These are phyloP conservation scores for Euphorbia schlechtendalii DNA, from an alignment of 441 rosid genomes.

Conservation along the genomic window DNA sequence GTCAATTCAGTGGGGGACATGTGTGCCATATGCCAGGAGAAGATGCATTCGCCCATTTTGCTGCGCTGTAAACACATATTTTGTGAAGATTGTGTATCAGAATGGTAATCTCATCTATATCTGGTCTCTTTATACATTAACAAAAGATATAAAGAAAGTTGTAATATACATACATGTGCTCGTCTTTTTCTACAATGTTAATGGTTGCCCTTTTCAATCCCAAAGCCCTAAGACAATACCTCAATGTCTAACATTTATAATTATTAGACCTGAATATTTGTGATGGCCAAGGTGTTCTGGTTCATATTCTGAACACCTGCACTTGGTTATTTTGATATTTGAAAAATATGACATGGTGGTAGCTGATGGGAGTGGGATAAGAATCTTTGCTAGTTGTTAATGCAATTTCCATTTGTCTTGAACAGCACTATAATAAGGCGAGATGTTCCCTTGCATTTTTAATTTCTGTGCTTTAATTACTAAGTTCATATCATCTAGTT, in stretches of 20 bases:
- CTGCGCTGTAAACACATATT: slow-evolving; percentile 58
- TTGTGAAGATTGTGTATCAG: slow-evolving; percentile 67
- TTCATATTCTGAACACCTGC: too few relatives aligned
- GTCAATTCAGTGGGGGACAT: slow-evolving; percentile 53
- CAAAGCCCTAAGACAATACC: background rate
- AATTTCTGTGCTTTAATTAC: background rate
- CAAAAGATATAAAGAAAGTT: background rate
- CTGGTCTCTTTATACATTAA: background rate
- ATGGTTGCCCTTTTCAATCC: background rate
- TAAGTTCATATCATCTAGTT: too few relatives aligned
- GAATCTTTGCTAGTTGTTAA: background rate
- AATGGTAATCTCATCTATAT: slow-evolving; percentile 38
- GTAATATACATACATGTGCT: too few relatives aligned
- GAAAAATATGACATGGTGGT: slow-evolving; percentile 1
- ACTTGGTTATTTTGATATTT: too few relatives aligned
- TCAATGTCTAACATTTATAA: too few relatives aligned
- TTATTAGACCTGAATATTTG: background rate
- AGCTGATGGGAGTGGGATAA: background rate
- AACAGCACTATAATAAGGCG: background rate
- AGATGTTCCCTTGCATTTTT: background rate
- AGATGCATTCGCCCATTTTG: slow-evolving; percentile 53
- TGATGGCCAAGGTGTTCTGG: background rate
- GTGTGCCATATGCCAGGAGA: slow-evolving; percentile 64
- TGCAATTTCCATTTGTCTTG: background rate
- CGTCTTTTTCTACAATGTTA: too few relatives aligned